Conservation (phyloP, 2,329 filamentous ascomycete genomes). For the Fusarium subglutinans region DNA sequence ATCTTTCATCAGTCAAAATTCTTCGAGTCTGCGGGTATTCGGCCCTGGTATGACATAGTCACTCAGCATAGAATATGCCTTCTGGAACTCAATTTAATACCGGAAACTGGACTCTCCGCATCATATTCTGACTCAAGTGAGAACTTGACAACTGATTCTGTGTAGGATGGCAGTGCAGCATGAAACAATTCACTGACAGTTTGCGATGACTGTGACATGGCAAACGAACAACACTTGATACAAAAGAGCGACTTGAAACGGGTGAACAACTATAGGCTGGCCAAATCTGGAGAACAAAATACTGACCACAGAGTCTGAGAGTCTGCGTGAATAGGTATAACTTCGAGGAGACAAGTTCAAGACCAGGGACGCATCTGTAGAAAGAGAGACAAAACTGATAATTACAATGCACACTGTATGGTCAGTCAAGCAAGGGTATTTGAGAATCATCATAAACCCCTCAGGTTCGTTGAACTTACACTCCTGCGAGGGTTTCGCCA, state of each 20-base stretch:
- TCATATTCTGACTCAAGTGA: slow-evolving; percentile 15
- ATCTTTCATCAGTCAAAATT: not conserved
- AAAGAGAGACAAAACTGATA: not conserved
- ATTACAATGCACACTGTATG: not conserved
- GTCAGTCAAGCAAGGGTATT: not conserved
- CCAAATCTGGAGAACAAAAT: not conserved
- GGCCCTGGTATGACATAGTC: not conserved
- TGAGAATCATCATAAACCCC: slow-evolving; percentile 20
- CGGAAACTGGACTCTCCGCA: slow-evolving; percentile 15
- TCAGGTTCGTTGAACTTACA: slow-evolving; percentile 39
- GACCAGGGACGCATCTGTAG: not conserved
- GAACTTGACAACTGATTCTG: slow-evolving; percentile 24
- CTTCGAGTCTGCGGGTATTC: not conserved
- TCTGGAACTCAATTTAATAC: not conserved
- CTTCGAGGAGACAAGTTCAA: not conserved
- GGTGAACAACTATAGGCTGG: not conserved
- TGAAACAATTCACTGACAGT: slow-evolving; percentile 11
- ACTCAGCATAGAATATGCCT: not conserved
- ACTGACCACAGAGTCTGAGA: not conserved
- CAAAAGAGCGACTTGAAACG: not conserved
- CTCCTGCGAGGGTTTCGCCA: slow-evolving; percentile 27
- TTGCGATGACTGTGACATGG: slow-evolving; percentile 7
- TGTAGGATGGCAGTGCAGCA: slow-evolving; percentile 16
- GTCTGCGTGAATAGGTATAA: not conserved
- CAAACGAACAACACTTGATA: not conserved